Conservation (phyloP, 441 rosid species). For the Dalechampia spathulata region DNA sequence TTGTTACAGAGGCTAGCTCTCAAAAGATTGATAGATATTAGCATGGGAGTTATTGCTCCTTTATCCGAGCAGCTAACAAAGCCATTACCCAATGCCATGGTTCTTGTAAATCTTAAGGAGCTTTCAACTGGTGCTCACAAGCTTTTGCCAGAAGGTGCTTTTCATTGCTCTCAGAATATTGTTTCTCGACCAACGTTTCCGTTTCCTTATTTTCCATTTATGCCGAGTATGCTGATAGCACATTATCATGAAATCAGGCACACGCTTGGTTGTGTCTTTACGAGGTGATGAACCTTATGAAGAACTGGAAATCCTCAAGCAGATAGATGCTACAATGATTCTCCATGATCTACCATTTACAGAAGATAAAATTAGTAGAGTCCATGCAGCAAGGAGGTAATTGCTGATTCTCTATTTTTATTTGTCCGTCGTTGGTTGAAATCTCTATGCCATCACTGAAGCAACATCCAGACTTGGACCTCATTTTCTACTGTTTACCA, state of each 20-base stretch:
- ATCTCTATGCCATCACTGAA: not conserved
- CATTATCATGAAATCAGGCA: conserved; percentile 36
- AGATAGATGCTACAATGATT: conserved; percentile 67
- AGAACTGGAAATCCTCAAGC: conserved; percentile 72
- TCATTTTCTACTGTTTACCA: not conserved
- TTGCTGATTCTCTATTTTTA: conserved; percentile 3
- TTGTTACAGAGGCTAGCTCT: conserved; percentile 79
- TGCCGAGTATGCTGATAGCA: not conserved
- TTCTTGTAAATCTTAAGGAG: conserved; percentile 85
- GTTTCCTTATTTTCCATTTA: not conserved
- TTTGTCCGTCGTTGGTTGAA: not conserved
- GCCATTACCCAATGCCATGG: conserved; percentile 89
- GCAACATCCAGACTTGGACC: not conserved
- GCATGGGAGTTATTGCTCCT: conserved; percentile 89
- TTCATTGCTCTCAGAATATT: not conserved
- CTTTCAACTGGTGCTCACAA: conserved; percentile 76
- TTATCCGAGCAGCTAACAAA: conserved; percentile 90
- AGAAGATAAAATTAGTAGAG: conserved; percentile 77
- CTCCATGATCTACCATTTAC: conserved; percentile 65
- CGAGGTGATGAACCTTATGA: conserved; percentile 75
- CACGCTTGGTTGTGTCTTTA: conserved; percentile 78
- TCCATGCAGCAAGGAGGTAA: conserved; percentile 96
- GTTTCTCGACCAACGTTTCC: conserved; percentile 1
- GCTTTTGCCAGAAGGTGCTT: conserved; percentile 86
- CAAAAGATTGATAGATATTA: conserved; percentile 77